Conservation (phyloP, 805 yeast species). For the Candida boidinii region DNA sequence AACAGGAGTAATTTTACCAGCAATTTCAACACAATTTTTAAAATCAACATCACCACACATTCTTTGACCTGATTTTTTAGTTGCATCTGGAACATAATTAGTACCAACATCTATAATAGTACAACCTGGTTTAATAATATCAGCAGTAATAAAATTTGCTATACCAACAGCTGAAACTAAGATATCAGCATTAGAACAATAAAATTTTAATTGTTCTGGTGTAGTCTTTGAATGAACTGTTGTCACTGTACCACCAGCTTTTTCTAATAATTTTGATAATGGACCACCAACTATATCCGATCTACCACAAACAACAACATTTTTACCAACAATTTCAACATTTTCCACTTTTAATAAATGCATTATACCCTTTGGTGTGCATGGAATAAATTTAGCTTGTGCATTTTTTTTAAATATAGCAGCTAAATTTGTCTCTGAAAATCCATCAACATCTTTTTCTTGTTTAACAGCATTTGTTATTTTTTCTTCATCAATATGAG, state of each 20-base stretch:
- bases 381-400: slow-evolving; percentile 74
- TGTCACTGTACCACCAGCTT: slow-evolving; percentile 82
- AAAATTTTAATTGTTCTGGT: slow-evolving; percentile 42
- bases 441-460: slow-evolving; percentile 92
- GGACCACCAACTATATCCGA: slow-evolving; percentile 97
- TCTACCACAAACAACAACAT: slow-evolving; percentile 89
- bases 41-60: slow-evolving; percentile 95
- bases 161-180: slow-evolving; percentile 89
- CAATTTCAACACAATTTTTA: slow-evolving; percentile 52
- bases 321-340: slow-evolving; percentile 63
- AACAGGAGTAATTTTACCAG: slow-evolving; percentile 81
- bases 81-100: slow-evolving; percentile 71
- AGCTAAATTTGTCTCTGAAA: slow-evolving; percentile 81
- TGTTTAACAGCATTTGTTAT: slow-evolving; percentile 77
- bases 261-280: slow-evolving; percentile 72
- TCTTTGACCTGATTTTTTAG: slow-evolving; percentile 68
- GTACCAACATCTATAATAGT: slow-evolving; percentile 93
- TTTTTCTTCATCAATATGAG: slow-evolving; percentile 64
- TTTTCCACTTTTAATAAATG: slow-evolving; percentile 65
- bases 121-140: slow-evolving; percentile 78
- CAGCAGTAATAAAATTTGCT: slow-evolving; percentile 78
- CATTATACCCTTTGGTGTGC: slow-evolving; percentile 93
- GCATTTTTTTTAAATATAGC: slow-evolving; percentile 87
- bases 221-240: slow-evolving; percentile 70
- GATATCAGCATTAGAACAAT: slow-evolving; percentile 67